Conservation (phyloP, 2,329 filamentous ascomycete genomes). For the Penicillium paneum region DNA sequence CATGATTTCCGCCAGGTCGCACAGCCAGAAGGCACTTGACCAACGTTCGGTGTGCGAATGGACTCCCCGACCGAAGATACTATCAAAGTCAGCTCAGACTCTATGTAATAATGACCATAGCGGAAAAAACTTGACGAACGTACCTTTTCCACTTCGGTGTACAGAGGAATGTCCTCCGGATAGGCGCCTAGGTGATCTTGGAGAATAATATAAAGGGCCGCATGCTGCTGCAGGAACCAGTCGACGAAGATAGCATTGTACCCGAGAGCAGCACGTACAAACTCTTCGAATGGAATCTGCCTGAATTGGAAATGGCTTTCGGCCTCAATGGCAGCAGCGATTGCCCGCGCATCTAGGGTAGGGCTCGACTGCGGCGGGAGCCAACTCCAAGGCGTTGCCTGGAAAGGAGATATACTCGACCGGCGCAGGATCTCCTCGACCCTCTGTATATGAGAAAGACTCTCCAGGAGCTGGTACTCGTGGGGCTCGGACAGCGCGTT, state of each 20-base stretch:
- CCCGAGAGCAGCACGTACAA: constrained; percentile 39
- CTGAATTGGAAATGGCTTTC: constrained; percentile 43
- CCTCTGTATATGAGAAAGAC: constrained; percentile 37
- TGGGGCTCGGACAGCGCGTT: constrained; percentile 27
- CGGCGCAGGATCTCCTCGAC: constrained; percentile 41
- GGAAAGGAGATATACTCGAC: constrained; percentile 24
- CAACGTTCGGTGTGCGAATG: constrained; percentile 39
- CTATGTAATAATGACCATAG: neutral
- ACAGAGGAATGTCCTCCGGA: constrained; percentile 32
- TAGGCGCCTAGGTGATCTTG: constrained; percentile 31
- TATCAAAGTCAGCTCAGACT: constrained; percentile 11
- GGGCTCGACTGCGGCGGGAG: constrained; percentile 28
- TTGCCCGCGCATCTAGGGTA: constrained; percentile 20
- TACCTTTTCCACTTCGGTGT: constrained; percentile 39
- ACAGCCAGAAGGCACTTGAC: constrained; percentile 30
- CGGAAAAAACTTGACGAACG: neutral
- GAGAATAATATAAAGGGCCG: constrained; percentile 34
- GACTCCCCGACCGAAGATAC: constrained; percentile 36
- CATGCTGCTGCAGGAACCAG: constrained; percentile 42
- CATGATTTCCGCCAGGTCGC: constrained; percentile 12
- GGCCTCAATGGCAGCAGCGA: constrained; percentile 36
- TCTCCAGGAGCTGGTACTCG: constrained; percentile 26
- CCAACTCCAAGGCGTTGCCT: constrained; percentile 37
- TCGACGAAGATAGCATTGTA: constrained; percentile 35
- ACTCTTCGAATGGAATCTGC: constrained; percentile 39